Percentiles rank a stretch among this genome's conserved stretches.
These are phyloP conservation scores for Saksenaea oblongispora DNA, from an alignment of 371 early-diverging fungal genomes.

Conservation along the genomic window DNA sequence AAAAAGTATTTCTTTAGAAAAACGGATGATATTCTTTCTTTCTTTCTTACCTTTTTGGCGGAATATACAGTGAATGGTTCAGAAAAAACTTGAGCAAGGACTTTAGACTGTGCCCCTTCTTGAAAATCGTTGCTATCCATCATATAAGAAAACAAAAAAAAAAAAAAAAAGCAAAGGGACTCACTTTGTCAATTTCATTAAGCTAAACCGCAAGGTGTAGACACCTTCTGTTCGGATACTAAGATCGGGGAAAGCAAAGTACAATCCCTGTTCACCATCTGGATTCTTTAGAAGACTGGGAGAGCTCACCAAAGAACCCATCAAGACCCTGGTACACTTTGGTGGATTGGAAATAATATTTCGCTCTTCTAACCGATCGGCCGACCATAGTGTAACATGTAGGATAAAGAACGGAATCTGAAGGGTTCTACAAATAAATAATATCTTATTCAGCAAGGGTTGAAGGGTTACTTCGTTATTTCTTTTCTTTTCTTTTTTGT, in stretches of 20 bases:
- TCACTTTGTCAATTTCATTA: slow-evolving; percentile 52
- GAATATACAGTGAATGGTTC: slow-evolving; percentile 63
- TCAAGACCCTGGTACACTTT: slow-evolving; percentile 66
- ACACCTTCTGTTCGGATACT: slow-evolving; percentile 86
- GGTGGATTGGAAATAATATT: slow-evolving; percentile 63
- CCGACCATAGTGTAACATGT: slow-evolving; percentile 78
- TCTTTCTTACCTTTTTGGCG: slow-evolving; percentile 49
- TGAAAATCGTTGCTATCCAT: slow-evolving; percentile 51
- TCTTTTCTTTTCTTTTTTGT: neutral
- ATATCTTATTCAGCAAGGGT: neutral
- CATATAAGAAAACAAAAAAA: neutral
- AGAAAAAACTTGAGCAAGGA: slow-evolving; percentile 61
- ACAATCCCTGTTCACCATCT: slow-evolving; percentile 75
- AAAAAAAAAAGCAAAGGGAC: neutral
- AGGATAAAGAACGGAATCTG: slow-evolving; percentile 72
- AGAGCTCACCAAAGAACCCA: slow-evolving; percentile 84
- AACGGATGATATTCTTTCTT: neutral
- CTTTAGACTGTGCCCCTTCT: slow-evolving; percentile 53
- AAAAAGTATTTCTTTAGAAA: neutral
- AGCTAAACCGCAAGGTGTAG: slow-evolving; percentile 78
- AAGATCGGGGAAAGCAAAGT: slow-evolving; percentile 92
- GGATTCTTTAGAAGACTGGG: slow-evolving; percentile 64
- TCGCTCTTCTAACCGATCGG: slow-evolving; percentile 59
- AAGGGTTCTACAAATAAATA: slow-evolving; percentile 31
- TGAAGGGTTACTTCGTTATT: no score